Evolutionary conservation across 345 rosid species (phyloP).

Genomic region (Syzygium aqueum): DNA sequence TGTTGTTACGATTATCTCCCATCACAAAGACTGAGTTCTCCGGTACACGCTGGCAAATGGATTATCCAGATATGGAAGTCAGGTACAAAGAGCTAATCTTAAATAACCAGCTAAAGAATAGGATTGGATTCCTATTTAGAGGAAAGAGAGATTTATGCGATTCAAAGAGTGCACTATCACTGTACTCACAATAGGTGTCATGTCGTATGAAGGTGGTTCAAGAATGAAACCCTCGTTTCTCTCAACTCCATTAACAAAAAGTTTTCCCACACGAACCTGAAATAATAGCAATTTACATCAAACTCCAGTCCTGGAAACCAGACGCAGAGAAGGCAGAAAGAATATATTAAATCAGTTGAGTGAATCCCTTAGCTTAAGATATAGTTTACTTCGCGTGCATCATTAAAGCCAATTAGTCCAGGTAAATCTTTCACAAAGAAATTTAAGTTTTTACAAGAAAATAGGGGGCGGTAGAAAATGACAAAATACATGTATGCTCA

Average conservation of each 20-base stretch:
- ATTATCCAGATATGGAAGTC: not conserved
- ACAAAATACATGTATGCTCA: not conserved
- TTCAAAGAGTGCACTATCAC: not conserved
- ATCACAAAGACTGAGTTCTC: slow-evolving; percentile 85
- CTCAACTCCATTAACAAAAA: slow-evolving; percentile 61
- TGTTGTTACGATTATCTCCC: slow-evolving; percentile 97
- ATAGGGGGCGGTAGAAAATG: not conserved
- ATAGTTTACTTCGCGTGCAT: not conserved
- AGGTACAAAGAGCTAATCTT: not conserved
- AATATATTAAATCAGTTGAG: not conserved
- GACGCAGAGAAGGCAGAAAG: not conserved
- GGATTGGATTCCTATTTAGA: not conserved
- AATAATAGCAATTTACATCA: not conserved
- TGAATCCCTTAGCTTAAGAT: not conserved
- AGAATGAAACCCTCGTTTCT: slow-evolving; percentile 58
- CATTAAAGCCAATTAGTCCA: not conserved
- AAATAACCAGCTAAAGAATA: not conserved
- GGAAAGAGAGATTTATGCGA: not conserved
- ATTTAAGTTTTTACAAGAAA: not conserved
- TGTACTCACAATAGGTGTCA: slow-evolving; percentile 70
- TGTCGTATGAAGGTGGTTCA: slow-evolving; percentile 72
- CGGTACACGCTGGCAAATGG: slow-evolving; percentile 49
- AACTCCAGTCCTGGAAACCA: not conserved
- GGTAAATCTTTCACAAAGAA: not conserved
- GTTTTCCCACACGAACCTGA: slow-evolving; percentile 73